Percentiles rank a stretch among this genome's conserved stretches.
Conservation (phyloP, 768 basidiomycete genomes). For the Trametes sanguinea region DNA sequence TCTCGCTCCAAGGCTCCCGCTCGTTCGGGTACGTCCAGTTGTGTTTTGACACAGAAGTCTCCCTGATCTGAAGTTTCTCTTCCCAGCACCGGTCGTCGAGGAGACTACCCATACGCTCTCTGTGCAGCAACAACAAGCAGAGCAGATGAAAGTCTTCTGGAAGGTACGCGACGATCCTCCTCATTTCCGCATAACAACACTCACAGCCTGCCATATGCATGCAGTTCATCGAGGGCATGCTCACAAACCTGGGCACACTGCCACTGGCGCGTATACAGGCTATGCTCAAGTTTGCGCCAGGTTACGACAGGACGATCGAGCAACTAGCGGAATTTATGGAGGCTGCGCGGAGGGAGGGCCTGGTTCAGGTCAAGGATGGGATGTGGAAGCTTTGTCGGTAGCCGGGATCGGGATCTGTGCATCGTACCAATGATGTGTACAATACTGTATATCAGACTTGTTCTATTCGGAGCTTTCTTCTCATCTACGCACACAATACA, state of each 20-base stretch:
- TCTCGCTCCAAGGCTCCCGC: conserved; percentile 27
- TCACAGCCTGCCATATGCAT: neutral
- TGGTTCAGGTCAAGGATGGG: conserved; percentile 70
- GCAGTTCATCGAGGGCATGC: conserved; percentile 89
- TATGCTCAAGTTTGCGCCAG: conserved; percentile 83
- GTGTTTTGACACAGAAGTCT: too few relatives aligned
- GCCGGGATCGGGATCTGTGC: neutral
- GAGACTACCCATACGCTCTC: conserved; percentile 51
- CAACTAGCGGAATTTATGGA: conserved; percentile 83
- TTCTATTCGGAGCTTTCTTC: too few relatives aligned
- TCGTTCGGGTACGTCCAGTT: conserved; percentile 2
- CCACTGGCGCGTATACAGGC: conserved; percentile 83
- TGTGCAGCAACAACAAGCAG: conserved; percentile 73
- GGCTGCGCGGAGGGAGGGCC: conserved; percentile 73
- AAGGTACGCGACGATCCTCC: conserved; percentile 51
- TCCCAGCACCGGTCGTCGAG: conserved; percentile 39
- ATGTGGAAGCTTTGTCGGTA: conserved; percentile 56
- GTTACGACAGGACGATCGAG: conserved; percentile 77
- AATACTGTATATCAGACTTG: too few relatives aligned
- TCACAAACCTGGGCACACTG: conserved; percentile 80
- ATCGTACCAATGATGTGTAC: too few relatives aligned
- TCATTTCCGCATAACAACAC: neutral
- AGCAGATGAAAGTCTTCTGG: conserved; percentile 89
- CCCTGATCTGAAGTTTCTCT: too few relatives aligned
- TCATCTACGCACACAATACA: too few relatives aligned